Base-by-base conservation (phyloP, 176 grass and related monocot species). In the Dendrocalamus sinicus region DNA sequence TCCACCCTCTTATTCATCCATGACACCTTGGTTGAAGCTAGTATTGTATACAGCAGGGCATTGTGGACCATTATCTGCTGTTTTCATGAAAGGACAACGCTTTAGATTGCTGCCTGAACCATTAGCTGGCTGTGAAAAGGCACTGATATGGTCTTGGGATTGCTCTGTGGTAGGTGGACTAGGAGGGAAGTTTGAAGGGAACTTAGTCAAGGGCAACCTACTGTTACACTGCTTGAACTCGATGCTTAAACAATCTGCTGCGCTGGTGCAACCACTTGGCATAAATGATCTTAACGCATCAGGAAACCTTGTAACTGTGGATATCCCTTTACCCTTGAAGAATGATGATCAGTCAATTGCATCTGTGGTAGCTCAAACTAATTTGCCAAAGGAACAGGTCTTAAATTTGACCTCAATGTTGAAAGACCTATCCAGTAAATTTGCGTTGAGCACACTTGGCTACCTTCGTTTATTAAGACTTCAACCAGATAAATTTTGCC, bases 11-110 rank as follows among this genome's bases (percentile, higher is more conserved):
- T 98, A 98, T 89, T 91, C 93, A 81, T 92, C 90, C 39, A 92
- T 94, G 93, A 95, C 96, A 80, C 91, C 96, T 86, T 98, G 96
- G 96, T 92, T 98, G 96, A 98, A 98, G 70, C 84, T 98, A 73
- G 91, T 94, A 53, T 84, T 98, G 86, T 98, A 98, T 86, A 94
- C 84, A 48, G 75, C 88, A 7, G 86, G 91, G 68, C 61, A 80
- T 77, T 96, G 86, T 82, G 96, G 96, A 91, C 96, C 96, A 26
- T 41, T 98, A 23, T 96, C 96, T 88, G 78, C 91, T 86, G 84
- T 98, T 84, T 91, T 98, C 30, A 95, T 92, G 93, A 96, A 93
- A 93, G 96, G 96, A 58, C 93, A 95, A 64, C 90, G 88, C 44
- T 88, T 95, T 72, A 85, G 96, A 81, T 64, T 95, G 86, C 90